Evolutionary conservation across 768 basidiomycete genomes (phyloP), one percentile per base, ranked within the genome.

Genomic region (Tephrocybe sp.): DNA sequence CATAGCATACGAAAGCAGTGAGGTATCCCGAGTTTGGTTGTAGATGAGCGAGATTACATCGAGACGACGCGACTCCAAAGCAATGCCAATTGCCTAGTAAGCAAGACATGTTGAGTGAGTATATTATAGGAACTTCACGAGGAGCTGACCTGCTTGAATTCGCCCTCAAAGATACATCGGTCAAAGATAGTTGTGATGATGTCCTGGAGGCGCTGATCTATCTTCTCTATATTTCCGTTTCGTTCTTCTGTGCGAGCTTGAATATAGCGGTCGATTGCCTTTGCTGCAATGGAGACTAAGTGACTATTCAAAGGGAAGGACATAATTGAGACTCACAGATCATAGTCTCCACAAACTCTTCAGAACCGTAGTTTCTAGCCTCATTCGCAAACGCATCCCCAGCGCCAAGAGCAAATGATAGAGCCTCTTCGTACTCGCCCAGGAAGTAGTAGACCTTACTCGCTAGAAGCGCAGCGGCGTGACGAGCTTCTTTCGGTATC

Each of bases 371-470:
- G 13, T 70, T 74, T 59, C 78, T 79, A 55, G 79, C 72, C 63
- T 92, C 89, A 1, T 74, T 77, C 64, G 91, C 86, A 63, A 98
- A 98, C 64, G 89, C 87, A 65, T 71, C 76, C 49, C 90, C 93
- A 15, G 96, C 92, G 49, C 89, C 88, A 39, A 99, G 83, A 18
- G 97, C 97, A 63, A 98, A 98, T 11, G 91, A 87, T 51, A 99
- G 80, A 24, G 95, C 92, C 65, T 99, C 97, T 62, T 95, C 92
- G 59, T 96, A 90, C 66, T 92, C 91, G 56, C 90, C 93, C 41
- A 99, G 78, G 78, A 89, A 96, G 71, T 93, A 98, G 70, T 98
- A 98, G 42, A 98, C 90, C 67, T 98, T 98, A 77, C 93, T 95
- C n/a, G 90, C 88, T 24, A 99, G 78, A 43, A 98, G 75, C 18